These are phyloP conservation scores for Asterochloris sp. DNA, from an alignment of 139 green algal species.

Conservation along the genomic window DNA sequence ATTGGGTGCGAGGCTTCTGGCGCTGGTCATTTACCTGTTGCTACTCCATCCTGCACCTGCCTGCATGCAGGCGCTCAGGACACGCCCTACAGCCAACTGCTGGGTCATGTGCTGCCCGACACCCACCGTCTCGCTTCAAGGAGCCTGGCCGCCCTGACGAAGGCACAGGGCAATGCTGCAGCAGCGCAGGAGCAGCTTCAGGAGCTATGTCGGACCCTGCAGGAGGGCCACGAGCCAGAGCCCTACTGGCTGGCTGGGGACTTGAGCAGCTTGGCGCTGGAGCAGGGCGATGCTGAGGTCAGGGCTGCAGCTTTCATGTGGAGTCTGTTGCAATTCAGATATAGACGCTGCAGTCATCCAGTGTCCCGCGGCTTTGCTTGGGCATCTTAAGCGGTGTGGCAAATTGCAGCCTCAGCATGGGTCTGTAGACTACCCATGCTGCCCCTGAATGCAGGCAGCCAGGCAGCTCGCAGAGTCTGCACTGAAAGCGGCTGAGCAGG, in stretches of 20 bases:
- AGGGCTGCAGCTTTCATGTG: neutral
- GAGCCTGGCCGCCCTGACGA: neutral
- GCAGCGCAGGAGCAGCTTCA: neutral
- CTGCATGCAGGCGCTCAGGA: neutral
- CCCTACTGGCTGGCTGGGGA: constrained; percentile 40
- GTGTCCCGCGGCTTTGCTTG: neutral
- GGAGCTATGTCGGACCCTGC: constrained; percentile 1
- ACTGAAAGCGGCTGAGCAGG: neutral
- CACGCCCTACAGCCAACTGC: neutral
- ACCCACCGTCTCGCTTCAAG: neutral
- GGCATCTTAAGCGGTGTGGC: neutral
- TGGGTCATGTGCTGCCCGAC: neutral
- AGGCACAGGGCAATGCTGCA: neutral
- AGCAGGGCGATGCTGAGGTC: constrained; percentile 20
- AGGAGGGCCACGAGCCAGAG: constrained; percentile 6
- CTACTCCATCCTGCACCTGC: neutral
- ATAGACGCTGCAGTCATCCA: neutral
- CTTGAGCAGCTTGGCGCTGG: constrained; percentile 32
- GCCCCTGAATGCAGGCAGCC: constrained; percentile 17
- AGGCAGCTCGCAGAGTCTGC: constrained; percentile 21
- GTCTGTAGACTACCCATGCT: neutral
- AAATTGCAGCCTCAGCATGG: neutral
- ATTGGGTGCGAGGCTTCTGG: neutral
- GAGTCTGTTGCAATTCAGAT: neutral
- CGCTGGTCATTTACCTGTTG: too few species aligned